phyloP scores from a whole-genome alignment of 768 basidiomycete genomes.

The Pisolithus albus region DNA sequence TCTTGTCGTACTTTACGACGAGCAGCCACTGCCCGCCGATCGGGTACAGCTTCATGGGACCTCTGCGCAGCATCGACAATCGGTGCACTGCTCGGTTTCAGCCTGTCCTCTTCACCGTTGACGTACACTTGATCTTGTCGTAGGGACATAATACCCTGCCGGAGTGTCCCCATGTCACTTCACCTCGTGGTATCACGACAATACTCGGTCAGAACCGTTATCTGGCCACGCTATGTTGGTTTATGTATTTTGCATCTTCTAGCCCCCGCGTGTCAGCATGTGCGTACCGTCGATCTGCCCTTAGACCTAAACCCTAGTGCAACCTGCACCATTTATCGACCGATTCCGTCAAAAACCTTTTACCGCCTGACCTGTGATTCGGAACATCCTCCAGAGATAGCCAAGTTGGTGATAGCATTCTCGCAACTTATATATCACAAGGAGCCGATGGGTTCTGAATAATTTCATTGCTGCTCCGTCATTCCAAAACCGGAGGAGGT shows the following conservation, averaged over 20 bases:
- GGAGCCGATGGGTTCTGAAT: too few species aligned
- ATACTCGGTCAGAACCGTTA: background rate
- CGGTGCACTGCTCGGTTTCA: background rate
- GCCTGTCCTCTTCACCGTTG: too few species aligned
- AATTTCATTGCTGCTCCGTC: too few species aligned
- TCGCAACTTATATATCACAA: too few species aligned
- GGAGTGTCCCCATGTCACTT: background rate
- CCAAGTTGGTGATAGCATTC: background rate
- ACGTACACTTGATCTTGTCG: too few species aligned
- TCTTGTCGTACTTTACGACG: background rate
- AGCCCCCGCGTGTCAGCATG: background rate
- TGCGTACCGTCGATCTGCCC: too few species aligned
- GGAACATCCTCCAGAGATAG: background rate
- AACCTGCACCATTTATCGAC: too few species aligned
- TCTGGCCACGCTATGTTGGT: background rate
- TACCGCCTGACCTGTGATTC: too few species aligned
- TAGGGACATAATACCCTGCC: too few species aligned
- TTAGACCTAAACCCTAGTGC: too few species aligned
- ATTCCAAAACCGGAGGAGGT: too few species aligned
- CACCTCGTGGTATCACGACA: background rate
- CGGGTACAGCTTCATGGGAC: background rate
- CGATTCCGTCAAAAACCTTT: too few species aligned
- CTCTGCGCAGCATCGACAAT: background rate
- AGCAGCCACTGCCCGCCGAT: background rate
- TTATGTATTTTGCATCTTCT: background rate